A percentile compares a stretch with the other conserved stretches of the same genome.
phyloP scores from a whole-genome alignment of 257 asterid species.

The Plantago major region DNA sequence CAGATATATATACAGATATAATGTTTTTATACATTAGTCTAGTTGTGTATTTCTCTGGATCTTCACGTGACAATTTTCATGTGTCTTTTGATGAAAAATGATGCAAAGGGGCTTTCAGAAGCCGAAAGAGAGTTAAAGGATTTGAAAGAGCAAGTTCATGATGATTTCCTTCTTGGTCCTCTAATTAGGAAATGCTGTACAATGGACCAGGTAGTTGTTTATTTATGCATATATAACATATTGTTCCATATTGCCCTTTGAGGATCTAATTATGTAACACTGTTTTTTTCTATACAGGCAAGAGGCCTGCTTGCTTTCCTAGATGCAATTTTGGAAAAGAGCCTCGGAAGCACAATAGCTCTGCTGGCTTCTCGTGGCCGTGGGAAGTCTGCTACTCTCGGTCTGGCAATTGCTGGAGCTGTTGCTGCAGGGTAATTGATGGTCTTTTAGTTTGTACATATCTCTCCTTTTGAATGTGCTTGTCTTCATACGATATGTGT shows the following conservation, averaged over 20 bases:
- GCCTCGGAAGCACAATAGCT: conserved; percentile 54
- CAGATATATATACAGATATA: no score
- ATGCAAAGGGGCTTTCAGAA: conserved; percentile 77
- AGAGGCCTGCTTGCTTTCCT: conserved; percentile 55
- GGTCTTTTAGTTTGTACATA: not conserved
- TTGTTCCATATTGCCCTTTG: not conserved
- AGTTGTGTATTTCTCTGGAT: no score
- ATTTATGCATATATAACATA: no score
- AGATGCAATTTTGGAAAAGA: conserved; percentile 50
- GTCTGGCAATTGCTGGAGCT: conserved; percentile 67
- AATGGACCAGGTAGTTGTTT: conserved; percentile 46
- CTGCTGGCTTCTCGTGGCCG: conserved; percentile 62
- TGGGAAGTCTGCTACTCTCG: conserved; percentile 68
- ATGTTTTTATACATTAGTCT: no score
- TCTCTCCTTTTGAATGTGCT: not conserved
- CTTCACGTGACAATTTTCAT: not conserved
- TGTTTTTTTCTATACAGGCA: conserved; percentile 29
- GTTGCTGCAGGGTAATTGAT: conserved; percentile 49
- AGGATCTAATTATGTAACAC: conserved; percentile 11
- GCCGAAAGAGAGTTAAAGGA: conserved; percentile 66
- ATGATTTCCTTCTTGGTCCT: conserved; percentile 52
- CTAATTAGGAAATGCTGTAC: conserved; percentile 49
- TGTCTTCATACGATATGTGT: not conserved
- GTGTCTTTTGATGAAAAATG: conserved; percentile 40
- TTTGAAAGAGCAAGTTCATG: conserved; percentile 45